These are phyloP conservation scores for Trichoderma asperellum DNA, from an alignment of 2,329 filamentous ascomycete genomes.

Conservation along the genomic window DNA sequence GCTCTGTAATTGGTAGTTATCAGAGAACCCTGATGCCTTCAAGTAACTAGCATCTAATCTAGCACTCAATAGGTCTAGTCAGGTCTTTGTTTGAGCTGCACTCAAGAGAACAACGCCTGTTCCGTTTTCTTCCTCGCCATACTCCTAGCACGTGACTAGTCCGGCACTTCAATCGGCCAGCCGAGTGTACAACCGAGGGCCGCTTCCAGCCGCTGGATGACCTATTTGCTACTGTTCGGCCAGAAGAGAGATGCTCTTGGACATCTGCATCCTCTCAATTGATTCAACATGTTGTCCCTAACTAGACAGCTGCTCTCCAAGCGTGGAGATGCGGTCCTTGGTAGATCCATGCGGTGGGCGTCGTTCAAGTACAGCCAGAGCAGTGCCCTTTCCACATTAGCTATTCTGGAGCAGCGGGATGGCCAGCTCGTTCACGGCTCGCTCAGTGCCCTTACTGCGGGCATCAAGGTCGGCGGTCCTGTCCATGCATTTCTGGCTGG, in stretches of 20 bases:
- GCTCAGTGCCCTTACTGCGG: constrained; percentile 82
- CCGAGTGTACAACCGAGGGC: constrained; percentile 26
- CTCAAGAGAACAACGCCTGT: not conserved
- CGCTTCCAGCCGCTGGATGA: constrained; percentile 22
- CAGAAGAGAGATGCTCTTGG: constrained; percentile 11
- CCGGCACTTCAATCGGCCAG: not conserved
- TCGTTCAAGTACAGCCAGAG: constrained; percentile 18
- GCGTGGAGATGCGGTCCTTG: constrained; percentile 18
- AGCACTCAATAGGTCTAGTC: not conserved
- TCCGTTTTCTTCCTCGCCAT: not conserved
- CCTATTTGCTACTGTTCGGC: constrained; percentile 7
- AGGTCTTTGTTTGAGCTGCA: not conserved
- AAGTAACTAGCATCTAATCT: not conserved
- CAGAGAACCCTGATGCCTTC: not conserved
- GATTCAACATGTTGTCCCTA: constrained; percentile 12
- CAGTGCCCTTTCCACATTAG: constrained; percentile 52
- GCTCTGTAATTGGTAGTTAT: too few species aligned
- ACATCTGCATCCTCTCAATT: constrained; percentile 15
- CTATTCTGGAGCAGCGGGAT: constrained; percentile 88
- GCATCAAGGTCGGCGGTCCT: constrained; percentile 80
- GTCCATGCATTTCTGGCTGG: constrained; percentile 81
- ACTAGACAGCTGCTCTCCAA: constrained; percentile 20
- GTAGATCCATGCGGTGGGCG: constrained; percentile 10
- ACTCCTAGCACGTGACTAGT: constrained; percentile 14
- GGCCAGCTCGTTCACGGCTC: constrained; percentile 84